A percentile compares a stretch with the other conserved stretches of the same genome.
Conservation (phyloP, 345 rosid species). For the Carallia pectinifolia region DNA sequence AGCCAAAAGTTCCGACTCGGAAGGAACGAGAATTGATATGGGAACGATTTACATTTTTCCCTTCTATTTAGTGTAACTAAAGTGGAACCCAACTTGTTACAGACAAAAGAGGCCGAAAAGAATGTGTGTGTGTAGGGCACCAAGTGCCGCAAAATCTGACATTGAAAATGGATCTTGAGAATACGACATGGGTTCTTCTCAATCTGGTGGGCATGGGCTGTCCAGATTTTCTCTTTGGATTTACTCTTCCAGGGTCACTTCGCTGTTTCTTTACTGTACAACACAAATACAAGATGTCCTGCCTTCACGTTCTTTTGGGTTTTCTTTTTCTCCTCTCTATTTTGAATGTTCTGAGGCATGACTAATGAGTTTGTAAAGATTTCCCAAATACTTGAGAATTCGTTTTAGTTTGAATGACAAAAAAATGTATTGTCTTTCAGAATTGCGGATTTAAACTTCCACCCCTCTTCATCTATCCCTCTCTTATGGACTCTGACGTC, state of each 20-base stretch:
- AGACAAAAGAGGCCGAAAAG: not conserved
- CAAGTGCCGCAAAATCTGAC: not conserved
- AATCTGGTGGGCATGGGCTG: conserved; percentile 5
- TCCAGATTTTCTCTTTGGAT: not conserved
- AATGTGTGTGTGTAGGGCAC: not conserved
- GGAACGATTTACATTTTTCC: too few species aligned
- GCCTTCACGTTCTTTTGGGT: not conserved
- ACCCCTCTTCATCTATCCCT: too few species aligned
- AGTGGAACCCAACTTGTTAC: not conserved
- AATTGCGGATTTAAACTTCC: too few species aligned
- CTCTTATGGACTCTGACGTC: too few species aligned
- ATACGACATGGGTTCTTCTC: conserved; percentile 9
- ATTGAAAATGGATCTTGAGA: not conserved
- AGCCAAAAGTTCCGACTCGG: not conserved
- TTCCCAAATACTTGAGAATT: not conserved
- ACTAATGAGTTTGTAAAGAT: conserved; percentile 1
- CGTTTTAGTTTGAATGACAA: too few species aligned
- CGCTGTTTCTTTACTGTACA: conserved; percentile 10
- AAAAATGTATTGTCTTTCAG: too few species aligned
- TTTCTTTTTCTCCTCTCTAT: too few species aligned
- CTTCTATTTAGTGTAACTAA: not conserved
- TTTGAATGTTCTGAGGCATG: conserved; percentile 8
- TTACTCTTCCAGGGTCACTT: not conserved
- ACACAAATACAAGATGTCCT: conserved; percentile 5
- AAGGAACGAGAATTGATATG: too few species aligned